These are phyloP conservation scores for Globisporangium abappressorium DNA, from an alignment of 352 stramenopile species.

Conservation along the genomic window DNA sequence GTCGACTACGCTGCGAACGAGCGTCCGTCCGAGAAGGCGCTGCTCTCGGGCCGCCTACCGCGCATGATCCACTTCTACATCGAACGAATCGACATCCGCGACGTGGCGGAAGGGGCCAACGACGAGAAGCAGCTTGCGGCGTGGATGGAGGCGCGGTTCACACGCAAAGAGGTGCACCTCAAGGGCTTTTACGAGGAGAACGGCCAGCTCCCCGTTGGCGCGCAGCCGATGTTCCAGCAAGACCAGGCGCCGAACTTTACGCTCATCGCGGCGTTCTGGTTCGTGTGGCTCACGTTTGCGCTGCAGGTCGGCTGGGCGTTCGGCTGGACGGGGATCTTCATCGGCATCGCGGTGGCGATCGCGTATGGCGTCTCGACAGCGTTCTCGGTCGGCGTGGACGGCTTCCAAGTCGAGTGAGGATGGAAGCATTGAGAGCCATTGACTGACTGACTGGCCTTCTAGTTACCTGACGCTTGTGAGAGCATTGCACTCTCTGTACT, in stretches of 20 bases:
- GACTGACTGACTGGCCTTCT: not conserved
- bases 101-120: slow-evolving; percentile 21
- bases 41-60: slow-evolving; percentile 59
- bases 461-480: not conserved
- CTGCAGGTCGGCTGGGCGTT: slow-evolving; percentile 26
- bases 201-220: slow-evolving; percentile 43
- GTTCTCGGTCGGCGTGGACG: slow-evolving; percentile 48
- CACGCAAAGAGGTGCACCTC: slow-evolving; percentile 62
- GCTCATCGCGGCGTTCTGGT: slow-evolving; percentile 53
- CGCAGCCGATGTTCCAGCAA: slow-evolving; percentile 41
- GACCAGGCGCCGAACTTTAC: slow-evolving; percentile 27
- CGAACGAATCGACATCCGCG: slow-evolving; percentile 48
- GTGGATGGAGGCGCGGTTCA: slow-evolving; percentile 68
- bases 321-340: slow-evolving; percentile 26
- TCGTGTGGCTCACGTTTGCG: slow-evolving; percentile 31
- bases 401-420: slow-evolving; percentile 34
- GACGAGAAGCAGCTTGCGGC: slow-evolving; percentile 40
- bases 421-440: not conserved
- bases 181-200: slow-evolving; percentile 61
- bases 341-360: slow-evolving; percentile 22
- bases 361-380: slow-evolving; percentile 33
- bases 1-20: slow-evolving; percentile 61
- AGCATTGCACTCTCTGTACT: not conserved
- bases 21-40: slow-evolving; percentile 60
- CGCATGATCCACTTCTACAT: slow-evolving; percentile 71